Percentiles rank a stretch among this genome's conserved stretches.
phyloP scores from a whole-genome alignment of 805 yeast genomes.

The Brettanomyces naardenensis region DNA sequence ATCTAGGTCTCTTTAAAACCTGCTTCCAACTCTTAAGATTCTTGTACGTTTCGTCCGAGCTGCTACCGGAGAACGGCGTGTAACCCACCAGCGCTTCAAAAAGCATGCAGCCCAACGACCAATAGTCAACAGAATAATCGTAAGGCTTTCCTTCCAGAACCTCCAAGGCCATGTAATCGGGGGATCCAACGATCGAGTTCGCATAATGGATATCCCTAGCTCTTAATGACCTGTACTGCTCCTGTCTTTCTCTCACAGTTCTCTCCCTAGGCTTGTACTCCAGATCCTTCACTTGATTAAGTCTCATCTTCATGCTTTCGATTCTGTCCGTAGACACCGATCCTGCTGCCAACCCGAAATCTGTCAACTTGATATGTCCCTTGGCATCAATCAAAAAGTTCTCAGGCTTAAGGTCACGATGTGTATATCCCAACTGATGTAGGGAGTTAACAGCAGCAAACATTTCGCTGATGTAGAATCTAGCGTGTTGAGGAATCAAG shows the following conservation, averaged over 20 bases:
- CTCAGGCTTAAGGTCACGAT: constrained; percentile 94
- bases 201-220: constrained; percentile 81
- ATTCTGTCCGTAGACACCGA: constrained; percentile 87
- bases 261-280: constrained; percentile 62
- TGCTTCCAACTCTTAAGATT: constrained; percentile 91
- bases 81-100: constrained; percentile 95
- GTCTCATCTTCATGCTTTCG: constrained; percentile 77
- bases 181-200: constrained; percentile 93
- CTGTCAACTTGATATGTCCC: constrained; percentile 91
- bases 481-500: constrained; percentile 87
- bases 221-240: constrained; percentile 71
- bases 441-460: constrained; percentile 88
- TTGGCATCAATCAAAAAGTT: constrained; percentile 82
- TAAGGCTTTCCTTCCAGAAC: constrained; percentile 90
- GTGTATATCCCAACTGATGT: constrained; percentile 93
- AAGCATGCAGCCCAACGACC: constrained; percentile 97
- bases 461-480: constrained; percentile 95
- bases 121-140: constrained; percentile 94
- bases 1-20: constrained; percentile 80
- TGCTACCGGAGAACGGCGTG: constrained; percentile 93
- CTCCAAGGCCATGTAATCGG: constrained; percentile 98
- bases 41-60: constrained; percentile 90
- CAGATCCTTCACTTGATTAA: constrained; percentile 62
- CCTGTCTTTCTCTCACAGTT: constrained; percentile 80
- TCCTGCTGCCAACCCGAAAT: constrained; percentile 96